A percentile compares a stretch with the other conserved stretches of the same genome.
Evolutionary conservation across 2,329 filamentous ascomycete species (phyloP).

Genomic region (Cladosporium oxysporum): DNA sequence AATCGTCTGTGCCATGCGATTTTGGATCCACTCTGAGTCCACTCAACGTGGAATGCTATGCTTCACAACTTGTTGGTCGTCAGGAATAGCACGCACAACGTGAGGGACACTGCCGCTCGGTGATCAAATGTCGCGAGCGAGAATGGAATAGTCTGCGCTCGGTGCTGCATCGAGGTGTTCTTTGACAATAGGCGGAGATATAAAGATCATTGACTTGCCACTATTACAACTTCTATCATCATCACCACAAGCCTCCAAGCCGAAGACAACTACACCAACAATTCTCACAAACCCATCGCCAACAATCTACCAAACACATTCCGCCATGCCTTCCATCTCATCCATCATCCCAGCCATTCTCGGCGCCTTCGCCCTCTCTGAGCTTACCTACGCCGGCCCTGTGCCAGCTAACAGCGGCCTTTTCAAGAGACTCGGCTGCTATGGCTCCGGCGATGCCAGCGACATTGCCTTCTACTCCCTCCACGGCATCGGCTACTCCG

Average conservation of each 20-base stretch:
- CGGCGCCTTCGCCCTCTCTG: background rate
- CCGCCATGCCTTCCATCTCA: slow-evolving; percentile 10
- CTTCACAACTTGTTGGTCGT: slow-evolving; percentile 4
- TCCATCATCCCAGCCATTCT: slow-evolving; percentile 5
- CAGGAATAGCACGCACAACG: background rate
- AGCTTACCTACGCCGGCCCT: slow-evolving; percentile 6
- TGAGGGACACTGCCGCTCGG: background rate
- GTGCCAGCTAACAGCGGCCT: slow-evolving; percentile 8
- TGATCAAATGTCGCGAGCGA: background rate
- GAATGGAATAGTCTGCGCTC: background rate
- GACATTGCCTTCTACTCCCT: slow-evolving; percentile 1
- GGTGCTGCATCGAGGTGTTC: background rate
- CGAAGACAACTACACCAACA: background rate
- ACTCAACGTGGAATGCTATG: background rate
- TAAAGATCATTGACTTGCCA: background rate
- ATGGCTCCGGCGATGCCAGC: slow-evolving; percentile 1
- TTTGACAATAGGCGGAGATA: background rate
- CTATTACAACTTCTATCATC: background rate
- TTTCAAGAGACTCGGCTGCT: slow-evolving; percentile 14
- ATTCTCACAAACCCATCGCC: background rate
- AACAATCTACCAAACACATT: background rate
- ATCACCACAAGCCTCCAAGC: background rate
- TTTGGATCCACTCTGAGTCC: background rate
- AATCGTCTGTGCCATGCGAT: background rate
- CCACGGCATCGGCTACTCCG: slow-evolving; percentile 5